Percentiles rank a stretch among this genome's conserved stretches.
These are phyloP conservation scores for Debaryomyces fabryi DNA, from an alignment of 1,139 yeast species.

Conservation along the genomic window DNA sequence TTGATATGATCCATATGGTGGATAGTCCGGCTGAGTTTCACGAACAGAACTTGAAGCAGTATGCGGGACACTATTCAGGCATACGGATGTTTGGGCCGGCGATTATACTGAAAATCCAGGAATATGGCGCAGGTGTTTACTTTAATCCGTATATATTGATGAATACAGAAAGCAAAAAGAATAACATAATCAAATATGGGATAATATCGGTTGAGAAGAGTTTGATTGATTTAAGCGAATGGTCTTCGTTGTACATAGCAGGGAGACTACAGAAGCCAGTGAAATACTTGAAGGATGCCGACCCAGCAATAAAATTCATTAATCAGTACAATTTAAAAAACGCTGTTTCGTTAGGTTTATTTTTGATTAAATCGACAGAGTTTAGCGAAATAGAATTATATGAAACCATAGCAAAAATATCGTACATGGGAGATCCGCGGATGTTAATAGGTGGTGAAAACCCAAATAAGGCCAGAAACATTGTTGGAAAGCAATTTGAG, in stretches of 20 bases:
- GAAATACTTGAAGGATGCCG: slow-evolving; percentile 64
- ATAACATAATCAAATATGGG: slow-evolving; percentile 78
- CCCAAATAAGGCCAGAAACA: slow-evolving; percentile 84
- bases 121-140: slow-evolving; percentile 83
- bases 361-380: slow-evolving; percentile 38
- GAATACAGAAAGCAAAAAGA: slow-evolving; percentile 33
- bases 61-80: slow-evolving; percentile 76
- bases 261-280: slow-evolving; percentile 97
- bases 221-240: slow-evolving; percentile 69
- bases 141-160: slow-evolving; percentile 87
- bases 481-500: slow-evolving; percentile 73
- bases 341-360: slow-evolving; percentile 75
- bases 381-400: slow-evolving; percentile 70
- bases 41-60: slow-evolving; percentile 61
- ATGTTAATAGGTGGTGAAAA: slow-evolving; percentile 89
- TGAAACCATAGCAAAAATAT: slow-evolving; percentile 74
- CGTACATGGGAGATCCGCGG: slow-evolving; percentile 90
- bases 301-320: slow-evolving; percentile 57
- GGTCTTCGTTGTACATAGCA: slow-evolving; percentile 86
- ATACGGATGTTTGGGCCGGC: slow-evolving; percentile 63
- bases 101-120: slow-evolving; percentile 58
- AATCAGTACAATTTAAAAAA: slow-evolving; percentile 78
- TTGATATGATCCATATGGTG: slow-evolving; percentile 88
- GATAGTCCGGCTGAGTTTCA: slow-evolving; percentile 78
- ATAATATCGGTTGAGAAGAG: slow-evolving; percentile 66